Evolutionary conservation across 371 early-diverging fungal genomes (phyloP), one percentile per base, ranked within the genome.

Genomic region (Rhizopus stolonifer): DNA sequence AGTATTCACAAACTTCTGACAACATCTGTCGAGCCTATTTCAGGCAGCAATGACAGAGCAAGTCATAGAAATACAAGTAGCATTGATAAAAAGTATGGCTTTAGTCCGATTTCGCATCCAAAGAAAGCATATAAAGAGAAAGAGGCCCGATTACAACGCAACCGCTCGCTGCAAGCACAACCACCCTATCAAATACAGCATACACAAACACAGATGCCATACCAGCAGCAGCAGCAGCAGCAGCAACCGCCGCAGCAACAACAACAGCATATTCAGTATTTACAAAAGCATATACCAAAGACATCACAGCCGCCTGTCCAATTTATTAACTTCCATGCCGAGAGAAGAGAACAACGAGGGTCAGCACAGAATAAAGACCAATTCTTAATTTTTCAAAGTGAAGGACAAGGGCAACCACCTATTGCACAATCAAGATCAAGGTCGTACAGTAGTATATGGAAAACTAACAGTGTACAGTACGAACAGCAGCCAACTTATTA

Each of bases 241-340:
- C 47, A 39, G 24, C 23, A 44, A 25, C 47, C 38, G 9, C 49
- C 34, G n/a, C 36, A 49, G 18, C 52, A 39, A 24, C 42, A 25
- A 23, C 49, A 55, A 24, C 53, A 53, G 23, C 46, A 25, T 29
- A 38, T 40, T 10, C 50, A 49, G n/a, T 52, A 51, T 8, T 22
- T 11, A 38, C 51, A 42, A 29, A 54, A 36, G 21, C 60, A 49
- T 13, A 14, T 22, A 34, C 38, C 22, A 22, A 32, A 31, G 31
- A 22, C 38, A 23, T 25, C 22, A 11, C 32, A 21, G 6, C 29
- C 43, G 10, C 50, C 60, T 45, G 54, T 54, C 25, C 60, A 60
- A 21, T 54, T 54, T 26, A 60, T 55, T 23, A 60, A 60, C 33
- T 51, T 55, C n/a, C 61, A 60, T 51, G 55, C 51, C 1, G 58